phyloP scores from a whole-genome alignment of 768 basidiomycete genomes.

The Cubamyces lactineus region DNA sequence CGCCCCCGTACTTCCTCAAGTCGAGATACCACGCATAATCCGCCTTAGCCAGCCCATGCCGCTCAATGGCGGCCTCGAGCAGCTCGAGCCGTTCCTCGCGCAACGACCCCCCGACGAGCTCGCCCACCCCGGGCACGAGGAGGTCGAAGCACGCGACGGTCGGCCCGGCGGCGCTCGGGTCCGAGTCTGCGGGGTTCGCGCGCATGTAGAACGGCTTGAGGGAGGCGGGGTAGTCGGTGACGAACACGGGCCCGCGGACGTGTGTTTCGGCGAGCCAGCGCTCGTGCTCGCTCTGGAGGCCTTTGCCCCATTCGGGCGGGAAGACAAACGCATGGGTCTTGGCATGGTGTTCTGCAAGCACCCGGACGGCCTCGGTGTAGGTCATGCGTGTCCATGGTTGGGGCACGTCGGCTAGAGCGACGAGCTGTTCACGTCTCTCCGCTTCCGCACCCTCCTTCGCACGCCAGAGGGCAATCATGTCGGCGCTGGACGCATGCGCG shows the following conservation, averaged over 20 bases:
- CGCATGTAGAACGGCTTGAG: constrained; percentile 99
- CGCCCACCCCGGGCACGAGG: constrained; percentile 84
- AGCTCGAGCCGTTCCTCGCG: constrained; percentile 72
- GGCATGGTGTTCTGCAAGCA: constrained; percentile 47
- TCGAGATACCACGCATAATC: constrained; percentile 79
- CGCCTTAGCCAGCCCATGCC: constrained; percentile 46
- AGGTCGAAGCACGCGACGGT: constrained; percentile 97
- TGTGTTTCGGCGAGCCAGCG: constrained; percentile 79
- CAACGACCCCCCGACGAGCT: constrained; percentile 90
- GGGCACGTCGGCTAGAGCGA: constrained; percentile 28
- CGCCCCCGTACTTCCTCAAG: constrained; percentile 79
- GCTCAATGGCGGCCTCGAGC: constrained; percentile 54
- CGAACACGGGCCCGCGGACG: constrained; percentile 79
- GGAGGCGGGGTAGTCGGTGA: constrained; percentile 82
- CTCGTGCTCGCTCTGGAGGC: constrained; percentile 90
- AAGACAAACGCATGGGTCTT: constrained; percentile 52
- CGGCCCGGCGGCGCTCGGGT: constrained; percentile 24
- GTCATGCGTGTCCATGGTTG: constrained; percentile 68
- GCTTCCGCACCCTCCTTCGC: constrained; percentile 35
- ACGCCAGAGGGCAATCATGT: constrained; percentile 42
- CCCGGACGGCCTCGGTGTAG: constrained; percentile 74
- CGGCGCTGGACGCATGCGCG: constrained; percentile 30
- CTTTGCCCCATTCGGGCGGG: constrained; percentile 65
- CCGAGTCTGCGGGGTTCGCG: constrained; percentile 41
- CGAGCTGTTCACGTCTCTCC: constrained; percentile 40